Conservation (phyloP, 1,284 basidiomycete species). For the Malassezia globosa region DNA sequence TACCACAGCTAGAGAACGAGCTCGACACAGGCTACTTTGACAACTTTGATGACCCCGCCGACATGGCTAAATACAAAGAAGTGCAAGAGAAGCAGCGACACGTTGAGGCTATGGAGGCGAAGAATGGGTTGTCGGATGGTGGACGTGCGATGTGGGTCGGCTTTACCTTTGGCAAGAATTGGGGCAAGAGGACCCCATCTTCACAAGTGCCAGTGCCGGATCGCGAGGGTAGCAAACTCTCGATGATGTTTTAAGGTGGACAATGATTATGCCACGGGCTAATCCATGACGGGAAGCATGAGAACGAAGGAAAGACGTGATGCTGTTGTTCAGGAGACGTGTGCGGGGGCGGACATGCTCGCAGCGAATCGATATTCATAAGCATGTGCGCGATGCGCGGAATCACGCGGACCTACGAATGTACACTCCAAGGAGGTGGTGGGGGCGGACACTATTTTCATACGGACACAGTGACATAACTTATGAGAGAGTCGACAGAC, state of each 20-base stretch:
- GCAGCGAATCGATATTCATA: no score
- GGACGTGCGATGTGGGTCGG: slow-evolving; percentile 81
- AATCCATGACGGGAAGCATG: no score
- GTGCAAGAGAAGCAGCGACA: slow-evolving; percentile 94
- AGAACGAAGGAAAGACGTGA: no score
- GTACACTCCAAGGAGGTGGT: no score
- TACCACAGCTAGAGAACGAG: slow-evolving; percentile 87
- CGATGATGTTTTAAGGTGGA: slow-evolving; percentile 16
- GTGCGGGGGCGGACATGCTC: no score
- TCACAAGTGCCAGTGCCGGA: slow-evolving; percentile 1
- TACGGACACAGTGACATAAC: no score
- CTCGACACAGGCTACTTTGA: slow-evolving; percentile 94
- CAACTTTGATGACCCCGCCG: slow-evolving; percentile 77
- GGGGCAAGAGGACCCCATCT: slow-evolving; percentile 22
- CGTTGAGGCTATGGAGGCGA: slow-evolving; percentile 55
- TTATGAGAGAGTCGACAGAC: no score
- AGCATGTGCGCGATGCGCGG: no score
- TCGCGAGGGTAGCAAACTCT: slow-evolving; percentile 4
- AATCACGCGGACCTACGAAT: no score
- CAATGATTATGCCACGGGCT: no score
- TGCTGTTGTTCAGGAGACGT: no score
- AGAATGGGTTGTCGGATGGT: slow-evolving; percentile 57
- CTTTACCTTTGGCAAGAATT: slow-evolving; percentile 65
- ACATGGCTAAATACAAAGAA: slow-evolving; percentile 86
- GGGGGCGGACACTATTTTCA: no score